These are phyloP conservation scores for Candida vartiovaarae DNA, from an alignment of 805 yeast species.

Conservation along the genomic window DNA sequence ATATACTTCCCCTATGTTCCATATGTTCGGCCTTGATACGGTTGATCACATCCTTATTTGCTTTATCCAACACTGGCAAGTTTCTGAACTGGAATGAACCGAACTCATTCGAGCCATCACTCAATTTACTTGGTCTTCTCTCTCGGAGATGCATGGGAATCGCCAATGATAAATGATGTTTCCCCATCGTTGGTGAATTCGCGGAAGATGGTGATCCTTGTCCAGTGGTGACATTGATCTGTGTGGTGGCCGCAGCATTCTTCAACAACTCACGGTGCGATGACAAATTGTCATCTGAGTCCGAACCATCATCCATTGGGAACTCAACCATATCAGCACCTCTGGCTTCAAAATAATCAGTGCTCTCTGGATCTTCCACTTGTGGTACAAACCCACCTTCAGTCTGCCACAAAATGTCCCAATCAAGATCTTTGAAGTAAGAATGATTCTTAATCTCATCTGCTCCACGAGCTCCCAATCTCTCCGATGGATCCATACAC, in stretches of 20 bases:
- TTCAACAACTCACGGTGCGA: constrained; percentile 1
- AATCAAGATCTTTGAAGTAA: constrained; percentile 63
- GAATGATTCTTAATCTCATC: constrained; percentile 75
- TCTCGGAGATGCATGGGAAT: constrained; percentile 57
- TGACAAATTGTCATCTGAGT: constrained; percentile 19
- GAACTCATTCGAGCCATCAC: constrained; percentile 62
- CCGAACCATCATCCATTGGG: constrained; percentile 34
- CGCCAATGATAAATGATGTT: constrained; percentile 36
- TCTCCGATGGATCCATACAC: constrained; percentile 49
- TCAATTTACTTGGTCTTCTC: constrained; percentile 64
- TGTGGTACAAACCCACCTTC: constrained; percentile 82
- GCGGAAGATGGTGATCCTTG: constrained; percentile 26
- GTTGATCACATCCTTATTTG: constrained; percentile 87
- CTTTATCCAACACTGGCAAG: constrained; percentile 82
- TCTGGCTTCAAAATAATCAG: constrained; percentile 85
- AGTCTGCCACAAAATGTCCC: constrained; percentile 65
- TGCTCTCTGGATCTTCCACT: constrained; percentile 72
- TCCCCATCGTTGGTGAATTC: constrained; percentile 25
- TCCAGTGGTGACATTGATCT: constrained; percentile 9
- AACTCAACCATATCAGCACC: constrained; percentile 75
- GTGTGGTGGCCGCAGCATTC: constrained; percentile 1
- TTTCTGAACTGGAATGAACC: constrained; percentile 92
- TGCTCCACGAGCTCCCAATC: constrained; percentile 78
- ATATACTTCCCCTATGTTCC: constrained; percentile 31
- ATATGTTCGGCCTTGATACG: constrained; percentile 78